Evolutionary conservation across 306 rosid species (phyloP).

Genomic region (Cucumis cinereus): DNA sequence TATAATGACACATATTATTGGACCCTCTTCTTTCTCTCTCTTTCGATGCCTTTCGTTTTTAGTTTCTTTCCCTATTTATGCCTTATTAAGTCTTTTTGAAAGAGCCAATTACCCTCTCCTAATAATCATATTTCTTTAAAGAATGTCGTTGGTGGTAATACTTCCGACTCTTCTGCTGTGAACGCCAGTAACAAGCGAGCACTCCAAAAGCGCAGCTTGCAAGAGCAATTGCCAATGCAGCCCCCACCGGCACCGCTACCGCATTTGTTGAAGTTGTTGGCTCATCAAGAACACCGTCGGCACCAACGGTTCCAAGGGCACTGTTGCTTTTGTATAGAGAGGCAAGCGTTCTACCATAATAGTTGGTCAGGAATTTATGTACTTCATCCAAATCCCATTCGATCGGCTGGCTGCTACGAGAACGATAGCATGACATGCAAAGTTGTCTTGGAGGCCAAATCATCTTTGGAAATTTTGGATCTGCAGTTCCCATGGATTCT

Average conservation of each 20-base stretch:
- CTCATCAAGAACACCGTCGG: slow-evolving; percentile 37
- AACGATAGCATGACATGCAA: slow-evolving; percentile 50
- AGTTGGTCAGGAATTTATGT: slow-evolving; percentile 38
- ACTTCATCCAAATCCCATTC: slow-evolving; percentile 71
- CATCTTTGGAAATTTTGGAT: slow-evolving; percentile 86
- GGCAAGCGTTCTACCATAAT: slow-evolving; percentile 44
- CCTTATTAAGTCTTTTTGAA: slow-evolving; percentile 29
- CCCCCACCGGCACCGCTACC: slow-evolving; percentile 81
- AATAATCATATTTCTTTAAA: slow-evolving; percentile 86
- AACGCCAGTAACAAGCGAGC: slow-evolving; percentile 98
- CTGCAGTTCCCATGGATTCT: slow-evolving; percentile 51
- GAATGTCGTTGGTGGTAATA: slow-evolving; percentile 86
- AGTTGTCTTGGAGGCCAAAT: slow-evolving; percentile 86
- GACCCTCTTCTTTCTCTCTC: not conserved
- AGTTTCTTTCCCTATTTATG: slow-evolving; percentile 11
- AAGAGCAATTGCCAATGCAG: slow-evolving; percentile 88
- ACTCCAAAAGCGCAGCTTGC: slow-evolving; percentile 99
- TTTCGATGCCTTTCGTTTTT: slow-evolving; percentile 4
- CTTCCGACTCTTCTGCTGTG: slow-evolving; percentile 98
- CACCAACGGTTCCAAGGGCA: slow-evolving; percentile 19
- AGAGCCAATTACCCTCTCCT: slow-evolving; percentile 80
- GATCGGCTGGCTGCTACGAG: slow-evolving; percentile 24
- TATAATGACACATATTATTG: not conserved
- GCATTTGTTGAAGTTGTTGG: slow-evolving; percentile 44
- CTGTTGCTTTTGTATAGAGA: slow-evolving; percentile 48